These are phyloP conservation scores for Exophiala xenobiotica DNA, from an alignment of 2,329 filamentous ascomycete genomes.

Conservation along the genomic window DNA sequence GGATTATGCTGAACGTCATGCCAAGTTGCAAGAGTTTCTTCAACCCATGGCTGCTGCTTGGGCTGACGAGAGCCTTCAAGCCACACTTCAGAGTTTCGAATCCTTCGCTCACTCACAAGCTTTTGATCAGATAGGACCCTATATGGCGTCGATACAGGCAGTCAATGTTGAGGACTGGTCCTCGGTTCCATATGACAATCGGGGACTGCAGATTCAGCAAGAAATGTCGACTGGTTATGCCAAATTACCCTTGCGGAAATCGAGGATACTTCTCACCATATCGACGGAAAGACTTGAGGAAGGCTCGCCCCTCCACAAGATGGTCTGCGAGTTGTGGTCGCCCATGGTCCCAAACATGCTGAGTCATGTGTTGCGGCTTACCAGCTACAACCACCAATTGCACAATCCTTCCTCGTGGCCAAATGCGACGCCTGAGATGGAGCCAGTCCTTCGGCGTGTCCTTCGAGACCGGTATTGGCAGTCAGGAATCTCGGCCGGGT, in stretches of 20 bases:
- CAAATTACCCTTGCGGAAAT: conserved; percentile 76
- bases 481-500: conserved; percentile 91
- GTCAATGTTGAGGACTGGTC: conserved; percentile 82
- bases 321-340: conserved; percentile 80
- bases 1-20: conserved; percentile 67
- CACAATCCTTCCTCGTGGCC: conserved; percentile 85
- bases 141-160: conserved; percentile 70
- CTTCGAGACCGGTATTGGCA: conserved; percentile 98
- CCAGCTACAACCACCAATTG: conserved; percentile 85
- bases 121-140: conserved; percentile 76
- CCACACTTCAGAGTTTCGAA: conserved; percentile 69
- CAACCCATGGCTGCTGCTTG: conserved; percentile 79
- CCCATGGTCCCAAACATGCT: conserved; percentile 78
- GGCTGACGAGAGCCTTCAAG: conserved; percentile 68
- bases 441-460: conserved; percentile 73
- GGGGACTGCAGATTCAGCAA: conserved; percentile 75
- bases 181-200: conserved; percentile 69
- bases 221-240: conserved; percentile 69
- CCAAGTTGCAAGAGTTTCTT: conserved; percentile 73
- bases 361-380: conserved; percentile 79
- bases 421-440: conserved; percentile 72
- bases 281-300: conserved; percentile 87
- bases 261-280: conserved; percentile 87
- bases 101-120: conserved; percentile 79
- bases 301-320: conserved; percentile 68